Evolutionary conservation across 2,329 filamentous ascomycete species (phyloP).

Genomic region (Aspergillus niger): DNA sequence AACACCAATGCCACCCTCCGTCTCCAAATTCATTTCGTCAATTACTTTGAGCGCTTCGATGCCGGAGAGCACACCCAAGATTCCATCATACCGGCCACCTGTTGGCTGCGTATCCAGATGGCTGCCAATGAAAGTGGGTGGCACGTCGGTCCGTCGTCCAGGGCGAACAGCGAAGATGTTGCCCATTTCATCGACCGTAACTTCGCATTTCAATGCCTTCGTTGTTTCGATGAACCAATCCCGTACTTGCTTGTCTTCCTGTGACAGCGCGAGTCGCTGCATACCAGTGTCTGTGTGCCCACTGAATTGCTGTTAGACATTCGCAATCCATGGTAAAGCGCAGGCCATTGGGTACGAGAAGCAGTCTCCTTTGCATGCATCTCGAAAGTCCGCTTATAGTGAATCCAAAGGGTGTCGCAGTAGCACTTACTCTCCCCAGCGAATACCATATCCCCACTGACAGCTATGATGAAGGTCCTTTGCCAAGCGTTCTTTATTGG

Average conservation of each 20-base stretch:
- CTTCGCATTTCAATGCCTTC: slow-evolving; percentile 63
- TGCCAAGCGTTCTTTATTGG: slow-evolving; percentile 63
- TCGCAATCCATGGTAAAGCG: slow-evolving; percentile 1
- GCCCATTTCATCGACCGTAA: slow-evolving; percentile 73
- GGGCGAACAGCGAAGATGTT: slow-evolving; percentile 76
- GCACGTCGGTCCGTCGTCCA: slow-evolving; percentile 58
- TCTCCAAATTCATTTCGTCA: slow-evolving; percentile 67
- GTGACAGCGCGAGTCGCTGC: slow-evolving; percentile 70
- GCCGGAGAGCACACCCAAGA: slow-evolving; percentile 71
- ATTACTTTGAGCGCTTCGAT: slow-evolving; percentile 72
- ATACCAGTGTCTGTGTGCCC: slow-evolving; percentile 69
- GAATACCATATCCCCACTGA: slow-evolving; percentile 66
- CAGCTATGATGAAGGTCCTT: slow-evolving; percentile 66
- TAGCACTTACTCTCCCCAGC: slow-evolving; percentile 65
- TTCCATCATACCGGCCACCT: slow-evolving; percentile 57
- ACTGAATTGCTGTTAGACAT: slow-evolving; percentile 22
- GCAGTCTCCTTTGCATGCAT: background rate
- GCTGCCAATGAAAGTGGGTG: slow-evolving; percentile 69
- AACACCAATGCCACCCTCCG: slow-evolving; percentile 70
- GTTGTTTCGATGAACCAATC: slow-evolving; percentile 74
- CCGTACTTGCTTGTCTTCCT: slow-evolving; percentile 69
- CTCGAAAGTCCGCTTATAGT: background rate
- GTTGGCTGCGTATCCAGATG: slow-evolving; percentile 67
- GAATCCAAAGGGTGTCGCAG: background rate
- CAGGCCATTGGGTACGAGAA: background rate